phyloP scores from a whole-genome alignment of 345 rosid genomes.

The rapeseed (Brassica napus) region Da-Ae NC_063436.1:16645001-16645500 shows the following conservation, averaged over 20 bases:
- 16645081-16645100: constrained; percentile 72
- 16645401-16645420: constrained; percentile 58
- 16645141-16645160: constrained; percentile 70
- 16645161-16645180: constrained; percentile 75
- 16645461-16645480: constrained; percentile 57
- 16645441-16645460: constrained; percentile 40
- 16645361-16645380: constrained; percentile 64
- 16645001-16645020: constrained; percentile 79
- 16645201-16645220: constrained; percentile 61
- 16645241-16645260: constrained; percentile 59
- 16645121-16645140: constrained; percentile 59
- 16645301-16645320: constrained; percentile 49
- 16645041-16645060: constrained; percentile 65
- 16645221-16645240: constrained; percentile 50
- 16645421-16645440: constrained; percentile 77
- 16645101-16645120: constrained; percentile 69
- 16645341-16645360: constrained; percentile 73
- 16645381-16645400: constrained; percentile 54
- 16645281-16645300: constrained; percentile 58
- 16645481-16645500: constrained; percentile 52
- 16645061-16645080: constrained; percentile 83
- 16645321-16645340: constrained; percentile 70
- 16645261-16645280: constrained; percentile 76
- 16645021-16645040: constrained; percentile 80
- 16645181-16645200: constrained; percentile 73